Evolutionary conservation across 257 asterid species (phyloP).

Genomic region (Nicotiana knightiana): DNA sequence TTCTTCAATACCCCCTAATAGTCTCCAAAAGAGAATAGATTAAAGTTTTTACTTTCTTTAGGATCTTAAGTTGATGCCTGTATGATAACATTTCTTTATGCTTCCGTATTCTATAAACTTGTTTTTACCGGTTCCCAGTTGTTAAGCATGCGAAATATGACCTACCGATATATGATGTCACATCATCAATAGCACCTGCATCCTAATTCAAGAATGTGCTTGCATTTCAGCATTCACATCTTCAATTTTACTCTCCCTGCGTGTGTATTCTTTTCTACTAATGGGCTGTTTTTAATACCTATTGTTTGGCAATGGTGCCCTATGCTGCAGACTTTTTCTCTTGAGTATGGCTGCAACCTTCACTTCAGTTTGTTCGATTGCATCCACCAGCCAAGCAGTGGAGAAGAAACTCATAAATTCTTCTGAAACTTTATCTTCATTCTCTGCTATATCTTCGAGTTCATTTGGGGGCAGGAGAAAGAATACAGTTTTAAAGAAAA

Average conservation of each 20-base stretch:
- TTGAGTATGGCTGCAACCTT: not conserved
- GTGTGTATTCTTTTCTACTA: not conserved
- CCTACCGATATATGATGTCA: not conserved
- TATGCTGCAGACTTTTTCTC: not conserved
- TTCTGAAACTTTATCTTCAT: slow-evolving; percentile 55
- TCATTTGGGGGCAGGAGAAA: slow-evolving; percentile 57
- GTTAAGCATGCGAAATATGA: not conserved
- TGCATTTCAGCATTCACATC: not conserved
- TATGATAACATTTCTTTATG: not conserved
- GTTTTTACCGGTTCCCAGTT: not conserved
- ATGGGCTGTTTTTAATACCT: not conserved
- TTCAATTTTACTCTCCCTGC: not conserved
- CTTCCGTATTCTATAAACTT: not conserved
- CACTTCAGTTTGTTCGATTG: slow-evolving; percentile 5
- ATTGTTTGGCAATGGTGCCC: not conserved
- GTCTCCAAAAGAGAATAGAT: not conserved
- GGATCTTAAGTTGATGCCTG: not conserved
- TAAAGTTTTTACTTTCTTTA: not conserved
- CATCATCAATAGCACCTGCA: not conserved
- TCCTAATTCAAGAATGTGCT: not conserved
- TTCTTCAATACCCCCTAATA: too few relatives aligned
- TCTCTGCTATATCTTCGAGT: slow-evolving; percentile 50
- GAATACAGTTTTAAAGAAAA: slow-evolving; percentile 28
- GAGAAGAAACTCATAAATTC: slow-evolving; percentile 15
- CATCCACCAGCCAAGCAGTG: slow-evolving; percentile 1